These are phyloP conservation scores for Irpex sp. DNA, from an alignment of 1,284 basidiomycete genomes.

Conservation along the genomic window DNA sequence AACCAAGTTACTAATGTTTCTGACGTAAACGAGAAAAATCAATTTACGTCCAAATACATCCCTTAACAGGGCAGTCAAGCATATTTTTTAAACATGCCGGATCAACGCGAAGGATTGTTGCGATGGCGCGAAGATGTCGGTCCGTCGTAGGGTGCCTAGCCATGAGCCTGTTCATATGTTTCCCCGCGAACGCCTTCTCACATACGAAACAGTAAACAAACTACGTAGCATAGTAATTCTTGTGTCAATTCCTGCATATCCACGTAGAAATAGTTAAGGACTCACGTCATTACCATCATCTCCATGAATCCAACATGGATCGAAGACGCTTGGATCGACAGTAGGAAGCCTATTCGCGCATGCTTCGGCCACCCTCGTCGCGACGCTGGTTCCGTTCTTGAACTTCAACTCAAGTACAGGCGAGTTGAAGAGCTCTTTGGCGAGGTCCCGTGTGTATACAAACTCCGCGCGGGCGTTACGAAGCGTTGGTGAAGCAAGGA, in stretches of 20 bases:
- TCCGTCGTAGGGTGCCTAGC: not conserved
- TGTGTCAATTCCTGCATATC: not conserved
- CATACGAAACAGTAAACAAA: not conserved
- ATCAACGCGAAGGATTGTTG: not conserved
- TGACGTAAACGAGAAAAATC: not conserved
- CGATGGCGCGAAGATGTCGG: not conserved
- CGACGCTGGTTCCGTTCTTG: not conserved
- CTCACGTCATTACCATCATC: not conserved
- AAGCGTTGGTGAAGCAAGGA: too few relatives aligned
- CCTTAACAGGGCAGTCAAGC: not conserved
- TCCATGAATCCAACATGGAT: not conserved
- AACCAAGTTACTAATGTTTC: not conserved
- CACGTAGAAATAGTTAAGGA: not conserved
- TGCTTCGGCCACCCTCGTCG: not conserved
- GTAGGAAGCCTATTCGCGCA: not conserved
- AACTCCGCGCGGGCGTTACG: not conserved
- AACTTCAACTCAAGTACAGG: not conserved
- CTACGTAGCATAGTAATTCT: not conserved
- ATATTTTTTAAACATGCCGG: not conserved
- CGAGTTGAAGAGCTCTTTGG: not conserved
- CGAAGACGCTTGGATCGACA: not conserved
- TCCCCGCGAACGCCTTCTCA: not conserved
- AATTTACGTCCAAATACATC: not conserved
- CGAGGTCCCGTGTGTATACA: not conserved
- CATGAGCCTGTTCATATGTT: not conserved